A percentile compares a stretch with the other conserved stretches of the same genome.
phyloP scores from a whole-genome alignment of 1,284 basidiomycete species.

The Ceraceosorus bombacis region DNA sequence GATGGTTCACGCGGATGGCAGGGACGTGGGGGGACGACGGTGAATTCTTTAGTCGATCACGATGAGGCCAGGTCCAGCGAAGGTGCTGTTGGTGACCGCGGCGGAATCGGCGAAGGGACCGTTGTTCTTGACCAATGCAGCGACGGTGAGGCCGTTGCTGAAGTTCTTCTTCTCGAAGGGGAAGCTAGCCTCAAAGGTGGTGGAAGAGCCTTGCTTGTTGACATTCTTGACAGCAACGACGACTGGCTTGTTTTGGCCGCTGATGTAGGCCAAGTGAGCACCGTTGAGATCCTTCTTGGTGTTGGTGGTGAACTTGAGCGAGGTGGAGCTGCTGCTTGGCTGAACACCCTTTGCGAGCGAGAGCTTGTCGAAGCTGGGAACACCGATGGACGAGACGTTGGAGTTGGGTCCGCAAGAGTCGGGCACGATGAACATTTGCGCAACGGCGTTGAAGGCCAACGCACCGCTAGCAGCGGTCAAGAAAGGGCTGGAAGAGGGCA shows the following conservation, averaged over 20 bases:
- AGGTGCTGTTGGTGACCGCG: constrained; percentile 13
- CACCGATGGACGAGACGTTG: constrained; percentile 9
- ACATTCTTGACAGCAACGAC: constrained; percentile 13
- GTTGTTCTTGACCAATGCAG: constrained; percentile 12
- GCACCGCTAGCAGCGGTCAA: constrained; percentile 13
- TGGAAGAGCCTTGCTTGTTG: neutral
- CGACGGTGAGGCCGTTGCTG: constrained; percentile 18
- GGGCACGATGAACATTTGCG: constrained; percentile 16
- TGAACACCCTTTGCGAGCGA: constrained; percentile 10
- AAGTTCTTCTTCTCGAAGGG: constrained; percentile 16
- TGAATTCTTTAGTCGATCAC: constrained; percentile 6
- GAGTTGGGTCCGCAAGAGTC: constrained; percentile 15
- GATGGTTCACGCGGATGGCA: neutral
- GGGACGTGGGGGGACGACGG: neutral
- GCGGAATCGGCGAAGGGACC: constrained; percentile 10
- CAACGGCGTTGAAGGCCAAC: constrained; percentile 19
- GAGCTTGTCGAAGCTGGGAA: constrained; percentile 13
- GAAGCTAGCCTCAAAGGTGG: constrained; percentile 15
- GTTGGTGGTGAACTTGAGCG: constrained; percentile 9
- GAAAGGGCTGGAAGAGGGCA: constrained; percentile 20
- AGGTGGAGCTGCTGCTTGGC: neutral
- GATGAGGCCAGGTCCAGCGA: constrained; percentile 12
- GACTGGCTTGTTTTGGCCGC: constrained; percentile 17
- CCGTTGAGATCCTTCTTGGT: no score
- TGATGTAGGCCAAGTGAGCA: constrained; percentile 16